Evolutionary conservation across 2,329 filamentous ascomycete species (phyloP).

Genomic region (Fusarium euwallaceae): DNA sequence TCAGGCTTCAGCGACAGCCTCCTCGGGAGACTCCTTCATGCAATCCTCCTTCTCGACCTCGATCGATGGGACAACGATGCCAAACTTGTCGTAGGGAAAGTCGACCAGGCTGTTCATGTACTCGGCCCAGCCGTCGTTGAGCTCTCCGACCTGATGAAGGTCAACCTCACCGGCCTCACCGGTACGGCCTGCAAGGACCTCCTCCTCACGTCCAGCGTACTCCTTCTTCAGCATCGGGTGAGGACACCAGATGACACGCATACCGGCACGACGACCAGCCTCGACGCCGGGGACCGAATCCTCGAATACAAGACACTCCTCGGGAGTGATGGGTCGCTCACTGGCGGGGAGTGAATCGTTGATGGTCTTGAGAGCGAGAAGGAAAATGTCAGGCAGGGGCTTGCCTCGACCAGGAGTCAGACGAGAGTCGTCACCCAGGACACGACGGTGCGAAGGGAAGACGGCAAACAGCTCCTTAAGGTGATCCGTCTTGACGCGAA

Average conservation of each 20-base stretch:
- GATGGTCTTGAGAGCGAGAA: constrained; percentile 86
- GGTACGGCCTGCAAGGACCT: constrained; percentile 86
- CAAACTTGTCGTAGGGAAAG: constrained; percentile 72
- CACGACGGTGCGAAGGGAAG: constrained; percentile 78
- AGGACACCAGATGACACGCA: constrained; percentile 94
- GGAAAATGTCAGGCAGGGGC: constrained; percentile 93
- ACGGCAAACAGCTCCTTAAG: constrained; percentile 70
- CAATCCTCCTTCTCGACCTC: constrained; percentile 59
- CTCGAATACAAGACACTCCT: constrained; percentile 96
- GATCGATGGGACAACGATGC: constrained; percentile 62
- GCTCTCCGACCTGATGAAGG: constrained; percentile 67
- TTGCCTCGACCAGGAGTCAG: constrained; percentile 88
- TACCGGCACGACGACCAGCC: constrained; percentile 88
- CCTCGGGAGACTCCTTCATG: constrained; percentile 54
- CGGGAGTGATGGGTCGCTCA: constrained; percentile 76
- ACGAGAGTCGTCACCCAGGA: constrained; percentile 87
- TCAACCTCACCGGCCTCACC: constrained; percentile 73
- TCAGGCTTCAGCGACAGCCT: constrained; percentile 31
- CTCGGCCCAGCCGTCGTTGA: constrained; percentile 73
- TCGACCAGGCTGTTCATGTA: constrained; percentile 63
- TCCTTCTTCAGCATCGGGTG: constrained; percentile 83
- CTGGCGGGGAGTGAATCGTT: constrained; percentile 78
- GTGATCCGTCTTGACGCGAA: constrained; percentile 79
- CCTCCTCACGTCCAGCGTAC: constrained; percentile 80
- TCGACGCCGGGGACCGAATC: constrained; percentile 95